Conservation (phyloP, 768 basidiomycete species). For the Hericium coralloides region DNA sequence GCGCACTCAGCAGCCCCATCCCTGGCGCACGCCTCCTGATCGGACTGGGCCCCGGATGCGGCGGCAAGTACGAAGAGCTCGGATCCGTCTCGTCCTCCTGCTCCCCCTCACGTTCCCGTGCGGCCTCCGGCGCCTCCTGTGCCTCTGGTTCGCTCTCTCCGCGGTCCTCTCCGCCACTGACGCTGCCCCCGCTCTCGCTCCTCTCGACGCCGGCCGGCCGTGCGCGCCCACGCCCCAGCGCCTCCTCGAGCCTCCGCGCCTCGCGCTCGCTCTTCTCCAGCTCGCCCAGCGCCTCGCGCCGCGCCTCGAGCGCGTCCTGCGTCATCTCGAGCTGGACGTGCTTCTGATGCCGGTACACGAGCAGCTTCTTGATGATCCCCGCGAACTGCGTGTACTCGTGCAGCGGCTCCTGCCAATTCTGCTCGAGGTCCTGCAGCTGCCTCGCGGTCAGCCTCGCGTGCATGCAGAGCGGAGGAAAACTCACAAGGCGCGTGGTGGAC, state of each 20-base stretch:
- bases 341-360: conserved; percentile 94
- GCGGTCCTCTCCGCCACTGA: conserved; percentile 1
- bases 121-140: conserved; percentile 11
- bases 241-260: conserved; percentile 81
- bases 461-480: conserved; percentile 17
- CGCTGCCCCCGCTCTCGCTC: neutral
- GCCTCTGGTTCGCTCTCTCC: conserved; percentile 8
- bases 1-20: conserved; percentile 81
- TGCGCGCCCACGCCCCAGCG: conserved; percentile 51
- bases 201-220: neutral
- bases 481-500: conserved; percentile 81
- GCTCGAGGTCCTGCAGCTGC: conserved; percentile 89
- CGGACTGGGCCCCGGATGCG: conserved; percentile 75
- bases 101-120: conserved; percentile 15
- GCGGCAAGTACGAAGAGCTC: conserved; percentile 48
- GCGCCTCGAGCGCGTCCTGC: conserved; percentile 78
- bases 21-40: conserved; percentile 56
- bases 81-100: conserved; percentile 28
- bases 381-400: conserved; percentile 96
- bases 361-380: conserved; percentile 86
- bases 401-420: conserved; percentile 91
- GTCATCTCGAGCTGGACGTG: conserved; percentile 98
- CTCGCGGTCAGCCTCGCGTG: neutral
- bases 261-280: conserved; percentile 91
- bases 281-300: conserved; percentile 78